Conservation (phyloP, 2,329 filamentous ascomycete genomes). For the Pseudocercospora vitis region DNA sequence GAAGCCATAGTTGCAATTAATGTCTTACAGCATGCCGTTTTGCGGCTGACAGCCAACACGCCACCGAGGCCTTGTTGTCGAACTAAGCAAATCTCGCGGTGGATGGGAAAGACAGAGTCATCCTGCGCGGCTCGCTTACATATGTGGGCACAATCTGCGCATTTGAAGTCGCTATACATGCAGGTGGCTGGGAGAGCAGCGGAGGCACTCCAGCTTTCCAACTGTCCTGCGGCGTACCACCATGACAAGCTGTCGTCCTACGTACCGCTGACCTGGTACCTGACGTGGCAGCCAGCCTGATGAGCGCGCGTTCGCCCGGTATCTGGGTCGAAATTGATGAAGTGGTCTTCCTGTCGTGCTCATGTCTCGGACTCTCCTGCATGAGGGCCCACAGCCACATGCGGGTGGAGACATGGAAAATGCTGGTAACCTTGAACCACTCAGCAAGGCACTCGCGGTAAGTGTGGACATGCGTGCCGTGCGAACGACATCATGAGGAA, state of each 20-base stretch:
- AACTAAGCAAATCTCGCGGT: not conserved
- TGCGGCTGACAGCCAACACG: not conserved
- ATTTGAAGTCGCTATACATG: not conserved
- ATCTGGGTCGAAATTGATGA: constrained; percentile 1
- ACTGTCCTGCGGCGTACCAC: too few relatives aligned
- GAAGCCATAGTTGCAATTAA: not conserved
- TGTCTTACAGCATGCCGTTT: not conserved
- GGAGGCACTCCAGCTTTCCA: too few relatives aligned
- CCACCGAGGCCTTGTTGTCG: not conserved
- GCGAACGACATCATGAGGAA: too few relatives aligned
- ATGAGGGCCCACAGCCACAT: not conserved
- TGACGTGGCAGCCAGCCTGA: constrained; percentile 14
- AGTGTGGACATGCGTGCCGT: not conserved
- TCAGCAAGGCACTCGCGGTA: not conserved
- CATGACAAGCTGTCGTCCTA: not conserved
- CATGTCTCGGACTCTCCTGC: not conserved
- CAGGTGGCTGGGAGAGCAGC: not conserved
- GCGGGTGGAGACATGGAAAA: not conserved
- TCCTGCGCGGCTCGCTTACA: not conserved
- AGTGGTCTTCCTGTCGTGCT: constrained; percentile 11
- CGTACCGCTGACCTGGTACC: constrained; percentile 7
- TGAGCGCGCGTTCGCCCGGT: constrained; percentile 1
- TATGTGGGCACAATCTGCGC: not conserved
- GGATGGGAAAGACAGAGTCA: not conserved
- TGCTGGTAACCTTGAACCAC: not conserved